A percentile compares a stretch with the other conserved stretches of the same genome.
phyloP scores from a whole-genome alignment of 2,329 filamentous ascomycete species.

The Sclerotinia spermophila region DNA sequence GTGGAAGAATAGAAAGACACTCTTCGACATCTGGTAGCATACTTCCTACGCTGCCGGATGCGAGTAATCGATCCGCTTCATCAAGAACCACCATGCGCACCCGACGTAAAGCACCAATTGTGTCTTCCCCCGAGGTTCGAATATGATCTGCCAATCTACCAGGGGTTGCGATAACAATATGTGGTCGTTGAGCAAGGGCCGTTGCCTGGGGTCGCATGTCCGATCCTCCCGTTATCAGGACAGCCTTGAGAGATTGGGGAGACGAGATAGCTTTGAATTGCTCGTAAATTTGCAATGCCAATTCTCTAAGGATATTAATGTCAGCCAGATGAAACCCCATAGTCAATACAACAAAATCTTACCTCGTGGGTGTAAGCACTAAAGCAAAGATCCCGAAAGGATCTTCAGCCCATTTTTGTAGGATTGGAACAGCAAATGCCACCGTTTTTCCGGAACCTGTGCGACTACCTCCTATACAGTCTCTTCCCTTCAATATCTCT shows the following conservation, averaged over 20 bases:
- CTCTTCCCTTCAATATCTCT: constrained; percentile 82
- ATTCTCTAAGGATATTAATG: constrained; percentile 56
- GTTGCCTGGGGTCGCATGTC: constrained; percentile 93
- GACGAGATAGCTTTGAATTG: constrained; percentile 92
- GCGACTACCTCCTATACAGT: constrained; percentile 91
- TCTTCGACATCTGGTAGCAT: constrained; percentile 22
- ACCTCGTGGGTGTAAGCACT: constrained; percentile 82
- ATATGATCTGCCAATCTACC: constrained; percentile 93
- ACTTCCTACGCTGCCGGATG: constrained; percentile 49
- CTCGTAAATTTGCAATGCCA: constrained; percentile 94
- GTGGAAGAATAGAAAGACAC: constrained; percentile 69
- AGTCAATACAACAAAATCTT: constrained; percentile 26
- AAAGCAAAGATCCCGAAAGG: constrained; percentile 88
- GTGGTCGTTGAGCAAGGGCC: constrained; percentile 74
- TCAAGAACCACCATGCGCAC: constrained; percentile 88
- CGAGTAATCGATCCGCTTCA: constrained; percentile 87
- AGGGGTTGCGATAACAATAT: constrained; percentile 91
- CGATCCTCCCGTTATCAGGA: constrained; percentile 86
- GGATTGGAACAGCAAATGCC: constrained; percentile 88
- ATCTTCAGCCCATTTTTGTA: constrained; percentile 91
- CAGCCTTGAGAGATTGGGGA: constrained; percentile 78
- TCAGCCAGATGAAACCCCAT: constrained; percentile 21
- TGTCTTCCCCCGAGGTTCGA: constrained; percentile 85
- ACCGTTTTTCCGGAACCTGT: constrained; percentile 98
- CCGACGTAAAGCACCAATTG: constrained; percentile 73